Percentiles rank a stretch among this genome's conserved stretches.
Evolutionary conservation across 441 rosid species (phyloP).

Genomic region (Erodium texanum): DNA sequence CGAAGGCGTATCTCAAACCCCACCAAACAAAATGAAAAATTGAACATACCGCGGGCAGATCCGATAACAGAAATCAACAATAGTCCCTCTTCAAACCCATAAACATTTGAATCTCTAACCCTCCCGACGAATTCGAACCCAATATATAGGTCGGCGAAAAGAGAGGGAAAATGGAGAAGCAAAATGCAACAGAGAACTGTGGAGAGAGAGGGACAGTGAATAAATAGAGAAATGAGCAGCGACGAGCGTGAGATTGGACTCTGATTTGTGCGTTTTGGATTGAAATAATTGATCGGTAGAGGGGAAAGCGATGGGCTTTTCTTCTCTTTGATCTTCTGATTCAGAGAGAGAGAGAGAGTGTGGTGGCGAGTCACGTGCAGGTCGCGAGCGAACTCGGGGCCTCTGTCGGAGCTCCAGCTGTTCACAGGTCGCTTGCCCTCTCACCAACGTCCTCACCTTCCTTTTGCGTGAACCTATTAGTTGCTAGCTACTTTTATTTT

Average conservation of each 20-base stretch:
- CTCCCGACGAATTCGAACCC: background rate
- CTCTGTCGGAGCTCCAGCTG: no score
- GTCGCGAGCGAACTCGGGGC: no score
- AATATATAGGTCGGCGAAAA: conserved; percentile 6
- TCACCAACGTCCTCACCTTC: conserved; percentile 31
- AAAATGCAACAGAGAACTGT: conserved; percentile 11
- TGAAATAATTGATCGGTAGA: conserved; percentile 10
- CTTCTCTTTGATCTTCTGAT: background rate
- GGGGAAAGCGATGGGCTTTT: conserved; percentile 22
- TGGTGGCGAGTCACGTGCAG: conserved; percentile 47
- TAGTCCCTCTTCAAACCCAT: background rate
- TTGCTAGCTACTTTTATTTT: background rate
- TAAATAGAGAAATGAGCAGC: conserved; percentile 11
- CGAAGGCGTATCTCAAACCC: background rate
- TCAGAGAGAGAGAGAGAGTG: conserved; percentile 14
- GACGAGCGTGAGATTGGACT: conserved; percentile 24
- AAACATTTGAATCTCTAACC: background rate
- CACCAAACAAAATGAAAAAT: background rate
- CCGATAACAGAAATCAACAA: background rate
- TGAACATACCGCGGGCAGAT: background rate
- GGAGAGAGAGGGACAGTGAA: background rate
- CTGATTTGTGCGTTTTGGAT: conserved; percentile 9
- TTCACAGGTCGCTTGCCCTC: conserved; percentile 15
- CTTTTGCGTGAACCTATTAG: conserved; percentile 27
- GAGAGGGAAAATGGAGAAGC: conserved; percentile 15